phyloP scores from a whole-genome alignment of 2,329 filamentous ascomycete genomes.

The Penicillium psychrosexuale region DNA sequence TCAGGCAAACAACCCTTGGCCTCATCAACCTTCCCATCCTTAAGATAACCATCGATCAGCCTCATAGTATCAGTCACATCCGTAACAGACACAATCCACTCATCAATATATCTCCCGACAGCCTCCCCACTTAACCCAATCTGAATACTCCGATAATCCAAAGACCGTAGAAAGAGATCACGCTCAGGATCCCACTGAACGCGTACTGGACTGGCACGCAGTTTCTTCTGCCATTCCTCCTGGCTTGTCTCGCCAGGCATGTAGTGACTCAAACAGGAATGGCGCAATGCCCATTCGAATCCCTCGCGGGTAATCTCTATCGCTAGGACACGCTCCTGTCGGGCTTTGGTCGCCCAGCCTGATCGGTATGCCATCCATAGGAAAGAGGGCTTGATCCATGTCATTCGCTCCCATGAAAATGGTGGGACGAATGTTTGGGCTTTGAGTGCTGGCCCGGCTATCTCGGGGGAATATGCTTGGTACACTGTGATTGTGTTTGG shows the following conservation, averaged over 20 bases:
- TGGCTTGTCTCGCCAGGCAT: conserved; percentile 13
- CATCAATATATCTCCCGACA: conserved; percentile 47
- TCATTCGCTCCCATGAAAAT: conserved; percentile 58
- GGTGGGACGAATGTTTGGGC: conserved; percentile 51
- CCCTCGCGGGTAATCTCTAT: conserved; percentile 52
- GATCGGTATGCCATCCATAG: conserved; percentile 63
- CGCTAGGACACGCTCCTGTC: conserved; percentile 57
- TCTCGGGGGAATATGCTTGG: conserved; percentile 57
- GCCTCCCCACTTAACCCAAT: conserved; percentile 55
- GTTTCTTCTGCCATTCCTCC: conserved; percentile 16
- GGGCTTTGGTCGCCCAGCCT: conserved; percentile 56
- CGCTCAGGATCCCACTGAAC: conserved; percentile 66
- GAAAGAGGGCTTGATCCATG: conserved; percentile 64
- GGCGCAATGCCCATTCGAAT: conserved; percentile 49
- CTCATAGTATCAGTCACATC: conserved; percentile 58
- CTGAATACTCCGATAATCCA: conserved; percentile 58
- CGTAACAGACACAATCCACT: conserved; percentile 55
- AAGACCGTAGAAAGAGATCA: conserved; percentile 43
- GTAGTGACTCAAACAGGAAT: conserved; percentile 32
- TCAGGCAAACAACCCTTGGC: conserved; percentile 10
- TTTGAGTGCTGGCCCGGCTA: conserved; percentile 53
- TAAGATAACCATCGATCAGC: conserved; percentile 48
- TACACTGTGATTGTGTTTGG: conserved; percentile 57
- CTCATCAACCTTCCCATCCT: conserved; percentile 40
- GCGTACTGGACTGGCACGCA: conserved; percentile 41